A percentile compares a stretch with the other conserved stretches of the same genome.
These are phyloP conservation scores for Penicillium odoratum DNA, from an alignment of 495 filamentous ascomycete species.

Conservation along the genomic window DNA sequence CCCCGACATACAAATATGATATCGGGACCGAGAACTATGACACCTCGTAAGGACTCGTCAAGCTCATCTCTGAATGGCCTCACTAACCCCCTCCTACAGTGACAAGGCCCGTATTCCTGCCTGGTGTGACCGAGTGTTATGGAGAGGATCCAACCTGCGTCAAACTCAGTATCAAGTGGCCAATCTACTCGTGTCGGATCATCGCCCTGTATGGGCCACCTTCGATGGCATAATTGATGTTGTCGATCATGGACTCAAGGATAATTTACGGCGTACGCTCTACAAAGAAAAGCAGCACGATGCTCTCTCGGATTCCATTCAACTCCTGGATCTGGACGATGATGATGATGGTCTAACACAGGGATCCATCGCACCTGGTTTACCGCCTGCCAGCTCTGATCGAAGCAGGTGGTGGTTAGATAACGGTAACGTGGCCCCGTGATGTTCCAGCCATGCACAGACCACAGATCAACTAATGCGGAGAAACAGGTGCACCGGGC, in stretches of 20 bases:
- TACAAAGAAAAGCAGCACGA: constrained; percentile 67
- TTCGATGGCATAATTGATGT: constrained; percentile 83
- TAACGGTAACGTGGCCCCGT: constrained; percentile 50
- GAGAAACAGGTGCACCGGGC: constrained; percentile 62
- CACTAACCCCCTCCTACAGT: constrained; percentile 34
- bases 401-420: constrained; percentile 93
- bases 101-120: constrained; percentile 94
- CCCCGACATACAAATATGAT: constrained; percentile 95
- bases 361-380: constrained; percentile 71
- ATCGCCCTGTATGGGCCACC: constrained; percentile 85
- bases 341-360: constrained; percentile 76
- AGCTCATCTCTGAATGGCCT: background rate
- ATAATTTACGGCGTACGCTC: constrained; percentile 65
- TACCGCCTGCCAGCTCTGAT: constrained; percentile 90
- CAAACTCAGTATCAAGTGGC: constrained; percentile 80
- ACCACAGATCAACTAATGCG: constrained; percentile 11
- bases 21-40: constrained; percentile 85
- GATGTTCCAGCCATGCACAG: background rate
- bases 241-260: constrained; percentile 70
- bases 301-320: constrained; percentile 34
- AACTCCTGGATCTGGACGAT: constrained; percentile 62
- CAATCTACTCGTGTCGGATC: constrained; percentile 84
- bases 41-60: constrained; percentile 65
- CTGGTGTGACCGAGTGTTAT: constrained; percentile 92
- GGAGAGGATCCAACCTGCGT: constrained; percentile 77